Percentiles rank a stretch among this genome's conserved stretches.
Conservation (phyloP, 2,329 filamentous ascomycete species). For the Alternaria dauci region DNA sequence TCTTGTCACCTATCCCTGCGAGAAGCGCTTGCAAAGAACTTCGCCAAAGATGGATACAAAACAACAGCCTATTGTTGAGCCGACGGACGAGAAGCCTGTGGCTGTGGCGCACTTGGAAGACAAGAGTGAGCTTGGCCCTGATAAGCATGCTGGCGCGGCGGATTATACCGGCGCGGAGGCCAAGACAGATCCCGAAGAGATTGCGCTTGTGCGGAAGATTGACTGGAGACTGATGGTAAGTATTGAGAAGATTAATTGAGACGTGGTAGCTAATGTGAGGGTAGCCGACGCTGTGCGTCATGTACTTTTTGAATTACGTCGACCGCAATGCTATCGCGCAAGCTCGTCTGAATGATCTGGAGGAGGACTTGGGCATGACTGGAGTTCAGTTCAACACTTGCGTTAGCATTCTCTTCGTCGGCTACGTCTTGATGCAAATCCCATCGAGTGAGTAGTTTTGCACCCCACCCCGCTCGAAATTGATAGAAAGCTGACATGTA, state of each 20-base stretch:
- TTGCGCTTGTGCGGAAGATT: constrained; percentile 45
- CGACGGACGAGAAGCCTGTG: constrained; percentile 25
- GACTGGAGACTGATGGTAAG: constrained; percentile 44
- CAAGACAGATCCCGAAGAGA: constrained; percentile 45
- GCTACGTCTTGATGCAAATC: constrained; percentile 49
- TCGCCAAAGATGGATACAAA: constrained; percentile 15
- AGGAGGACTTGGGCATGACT: constrained; percentile 57
- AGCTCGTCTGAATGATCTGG: constrained; percentile 69
- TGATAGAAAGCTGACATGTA: not conserved
- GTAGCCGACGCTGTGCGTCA: constrained; percentile 52
- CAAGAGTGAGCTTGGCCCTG: constrained; percentile 26
- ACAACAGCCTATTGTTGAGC: constrained; percentile 14
- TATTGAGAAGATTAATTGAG: not conserved
- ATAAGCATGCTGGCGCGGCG: constrained; percentile 24
- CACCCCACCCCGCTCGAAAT: not conserved
- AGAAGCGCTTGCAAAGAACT: not conserved
- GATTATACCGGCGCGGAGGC: constrained; percentile 44
- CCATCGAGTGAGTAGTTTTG: constrained; percentile 44
- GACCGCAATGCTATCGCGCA: constrained; percentile 72
- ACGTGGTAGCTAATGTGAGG: not conserved
- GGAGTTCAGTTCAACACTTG: constrained; percentile 49
- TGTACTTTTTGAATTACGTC: constrained; percentile 55
- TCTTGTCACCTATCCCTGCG: too few species aligned
- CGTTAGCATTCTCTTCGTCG: constrained; percentile 65
- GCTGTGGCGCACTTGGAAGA: constrained; percentile 26